phyloP scores from a whole-genome alignment of 208 protist species.

The Crithidia fasciculata region DNA sequence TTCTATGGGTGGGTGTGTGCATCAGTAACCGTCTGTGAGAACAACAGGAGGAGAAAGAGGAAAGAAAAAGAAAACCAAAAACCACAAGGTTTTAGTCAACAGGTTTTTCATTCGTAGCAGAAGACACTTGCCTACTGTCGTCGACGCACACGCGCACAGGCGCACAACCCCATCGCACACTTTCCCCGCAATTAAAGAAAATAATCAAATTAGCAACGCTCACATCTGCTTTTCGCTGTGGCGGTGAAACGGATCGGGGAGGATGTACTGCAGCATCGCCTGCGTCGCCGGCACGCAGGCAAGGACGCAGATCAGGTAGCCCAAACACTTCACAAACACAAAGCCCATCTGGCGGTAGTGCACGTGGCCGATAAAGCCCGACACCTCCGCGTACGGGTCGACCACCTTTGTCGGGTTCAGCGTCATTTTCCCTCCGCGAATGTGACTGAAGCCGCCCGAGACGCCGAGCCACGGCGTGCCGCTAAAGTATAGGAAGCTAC shows the following conservation, averaged over 20 bases:
- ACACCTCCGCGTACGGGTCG: constrained; percentile 65
- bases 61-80: constrained; percentile 14
- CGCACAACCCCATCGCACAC: neutral
- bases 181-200: no score
- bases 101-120: no score
- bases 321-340: constrained; percentile 66
- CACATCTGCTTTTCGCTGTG: constrained; percentile 61
- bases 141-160: neutral
- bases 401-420: constrained; percentile 73
- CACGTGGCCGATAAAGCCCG: constrained; percentile 75
- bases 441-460: constrained; percentile 63
- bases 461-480: constrained; percentile 85
- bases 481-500: constrained; percentile 84
- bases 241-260: constrained; percentile 78
- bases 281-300: constrained; percentile 79
- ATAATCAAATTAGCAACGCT: neutral
- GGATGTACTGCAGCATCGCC: constrained; percentile 58
- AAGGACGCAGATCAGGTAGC: constrained; percentile 61
- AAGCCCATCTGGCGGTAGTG: constrained; percentile 85
- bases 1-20: no score
- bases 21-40: no score
- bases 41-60: neutral
- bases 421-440: constrained; percentile 69
- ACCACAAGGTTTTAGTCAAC: neutral
- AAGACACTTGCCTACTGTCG: no score